Evolutionary conservation across 306 rosid genomes (phyloP).

Genomic region (Inga laurina): DNA sequence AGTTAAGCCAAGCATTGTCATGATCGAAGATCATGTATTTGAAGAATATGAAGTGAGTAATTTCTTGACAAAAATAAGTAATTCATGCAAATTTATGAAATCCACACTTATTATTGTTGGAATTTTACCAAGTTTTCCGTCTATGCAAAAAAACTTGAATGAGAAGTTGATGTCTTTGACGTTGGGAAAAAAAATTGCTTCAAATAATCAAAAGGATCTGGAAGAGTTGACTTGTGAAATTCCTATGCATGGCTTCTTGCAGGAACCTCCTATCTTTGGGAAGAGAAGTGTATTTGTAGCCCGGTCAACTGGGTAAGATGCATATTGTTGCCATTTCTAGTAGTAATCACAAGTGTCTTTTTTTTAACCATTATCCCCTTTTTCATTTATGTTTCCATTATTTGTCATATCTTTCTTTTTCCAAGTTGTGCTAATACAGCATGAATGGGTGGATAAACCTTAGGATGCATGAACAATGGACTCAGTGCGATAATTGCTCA

Average conservation of each 20-base stretch:
- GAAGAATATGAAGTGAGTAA: conserved; percentile 94
- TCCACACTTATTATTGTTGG: not conserved
- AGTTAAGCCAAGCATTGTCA: conserved; percentile 80
- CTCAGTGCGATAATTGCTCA: conserved; percentile 88
- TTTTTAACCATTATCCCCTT: not conserved
- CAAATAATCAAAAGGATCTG: conserved; percentile 10
- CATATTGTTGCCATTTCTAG: conserved; percentile 10
- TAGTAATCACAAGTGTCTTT: not conserved
- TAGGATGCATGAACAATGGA: conserved; percentile 97
- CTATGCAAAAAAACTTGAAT: not conserved
- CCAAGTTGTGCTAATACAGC: conserved; percentile 3
- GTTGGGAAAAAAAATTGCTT: not conserved
- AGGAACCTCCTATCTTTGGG: conserved; percentile 99
- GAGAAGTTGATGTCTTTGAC: not conserved
- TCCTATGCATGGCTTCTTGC: conserved; percentile 34
- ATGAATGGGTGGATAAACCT: conserved; percentile 24
- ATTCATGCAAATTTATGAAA: conserved; percentile 12
- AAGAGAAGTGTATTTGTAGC: conserved; percentile 83
- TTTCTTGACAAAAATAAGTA: conserved; percentile 13
- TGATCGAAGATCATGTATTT: conserved; percentile 86
- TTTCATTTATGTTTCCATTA: not conserved
- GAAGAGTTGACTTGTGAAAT: conserved; percentile 23
- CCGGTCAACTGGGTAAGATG: conserved; percentile 77
- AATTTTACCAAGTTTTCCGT: not conserved
- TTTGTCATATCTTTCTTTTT: not conserved